Evolutionary conservation across 805 yeast species (phyloP).

Genomic region (Middelhovenomyces tepae): DNA sequence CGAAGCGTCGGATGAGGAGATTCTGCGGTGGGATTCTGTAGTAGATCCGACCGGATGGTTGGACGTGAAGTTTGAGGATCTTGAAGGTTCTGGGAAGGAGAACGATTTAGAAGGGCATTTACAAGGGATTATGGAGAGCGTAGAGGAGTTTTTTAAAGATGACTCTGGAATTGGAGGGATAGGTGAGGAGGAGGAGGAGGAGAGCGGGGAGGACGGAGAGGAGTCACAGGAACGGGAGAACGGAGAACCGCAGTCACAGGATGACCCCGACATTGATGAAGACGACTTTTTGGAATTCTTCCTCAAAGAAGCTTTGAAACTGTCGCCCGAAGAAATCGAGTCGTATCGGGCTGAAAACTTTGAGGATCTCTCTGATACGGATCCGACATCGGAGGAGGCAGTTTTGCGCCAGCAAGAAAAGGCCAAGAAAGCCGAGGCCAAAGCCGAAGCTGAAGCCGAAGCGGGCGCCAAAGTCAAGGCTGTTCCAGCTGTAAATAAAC

Average conservation of each 20-base stretch:
- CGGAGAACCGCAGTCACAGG: conserved; percentile 20
- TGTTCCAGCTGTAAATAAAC: too few relatives aligned
- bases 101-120: conserved; percentile 7
- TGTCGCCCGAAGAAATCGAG: conserved; percentile 39
- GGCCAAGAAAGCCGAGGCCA: too few relatives aligned
- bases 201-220: conserved; percentile 17
- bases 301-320: conserved; percentile 43
- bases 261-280: conserved; percentile 44
- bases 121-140: conserved; percentile 10
- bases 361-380: conserved; percentile 3
- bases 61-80: conserved; percentile 12
- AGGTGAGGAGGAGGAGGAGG: conserved; percentile 11
- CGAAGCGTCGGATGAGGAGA: conserved; percentile 11
- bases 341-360: conserved; percentile 23
- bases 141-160: conserved; percentile 7
- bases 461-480: too few relatives aligned
- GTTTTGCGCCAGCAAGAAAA: too few relatives aligned
- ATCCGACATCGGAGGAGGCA: too few relatives aligned
- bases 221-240: conserved; percentile 22
- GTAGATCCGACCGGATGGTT: conserved; percentile 20
- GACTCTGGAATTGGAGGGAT: conserved; percentile 7
- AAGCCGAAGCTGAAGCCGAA: too few relatives aligned
- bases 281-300: conserved; percentile 65
- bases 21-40: conserved; percentile 13
- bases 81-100: conserved; percentile 4